phyloP scores from a whole-genome alignment of 345 rosid genomes.

The Eucalyptus erythrocorys region DNA sequence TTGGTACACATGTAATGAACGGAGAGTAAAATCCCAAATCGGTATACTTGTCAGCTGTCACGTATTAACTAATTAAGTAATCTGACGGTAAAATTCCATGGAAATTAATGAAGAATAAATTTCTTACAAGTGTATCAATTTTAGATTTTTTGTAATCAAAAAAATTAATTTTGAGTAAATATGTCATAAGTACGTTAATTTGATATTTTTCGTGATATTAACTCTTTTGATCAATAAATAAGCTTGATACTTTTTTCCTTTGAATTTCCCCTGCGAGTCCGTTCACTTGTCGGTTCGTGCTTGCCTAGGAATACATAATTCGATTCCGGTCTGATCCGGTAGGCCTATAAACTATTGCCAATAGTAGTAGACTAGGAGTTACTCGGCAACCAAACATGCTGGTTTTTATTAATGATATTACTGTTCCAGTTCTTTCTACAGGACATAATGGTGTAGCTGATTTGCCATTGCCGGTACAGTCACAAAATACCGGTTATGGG shows the following conservation, averaged over 20 bases:
- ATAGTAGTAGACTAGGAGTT: background rate
- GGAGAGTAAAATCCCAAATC: too few relatives aligned
- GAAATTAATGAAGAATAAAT: fast-evolving
- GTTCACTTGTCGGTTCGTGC: fast-evolving
- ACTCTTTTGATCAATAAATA: too few relatives aligned
- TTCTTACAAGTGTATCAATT: fast-evolving
- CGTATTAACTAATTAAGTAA: fast-evolving
- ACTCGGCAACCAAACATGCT: background rate
- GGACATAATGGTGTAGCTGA: background rate
- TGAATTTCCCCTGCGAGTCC: fast-evolving
- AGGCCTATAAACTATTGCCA: background rate
- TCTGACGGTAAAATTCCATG: fast-evolving
- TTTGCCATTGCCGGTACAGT: background rate
- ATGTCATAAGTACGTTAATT: fast-evolving
- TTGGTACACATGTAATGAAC: fast-evolving
- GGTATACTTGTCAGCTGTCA: fast-evolving
- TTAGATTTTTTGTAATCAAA: fast-evolving
- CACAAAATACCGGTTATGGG: background rate
- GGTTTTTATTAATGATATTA: too few relatives aligned
- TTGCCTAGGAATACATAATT: fast-evolving
- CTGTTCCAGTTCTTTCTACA: too few relatives aligned
- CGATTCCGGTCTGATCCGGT: fast-evolving
- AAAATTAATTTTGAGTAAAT: fast-evolving
- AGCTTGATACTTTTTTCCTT: too few relatives aligned
- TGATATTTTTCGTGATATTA: fast-evolving